Base-by-base conservation (phyloP, 805 yeast genomes). In the Huiozyma naganishii region DNA sequence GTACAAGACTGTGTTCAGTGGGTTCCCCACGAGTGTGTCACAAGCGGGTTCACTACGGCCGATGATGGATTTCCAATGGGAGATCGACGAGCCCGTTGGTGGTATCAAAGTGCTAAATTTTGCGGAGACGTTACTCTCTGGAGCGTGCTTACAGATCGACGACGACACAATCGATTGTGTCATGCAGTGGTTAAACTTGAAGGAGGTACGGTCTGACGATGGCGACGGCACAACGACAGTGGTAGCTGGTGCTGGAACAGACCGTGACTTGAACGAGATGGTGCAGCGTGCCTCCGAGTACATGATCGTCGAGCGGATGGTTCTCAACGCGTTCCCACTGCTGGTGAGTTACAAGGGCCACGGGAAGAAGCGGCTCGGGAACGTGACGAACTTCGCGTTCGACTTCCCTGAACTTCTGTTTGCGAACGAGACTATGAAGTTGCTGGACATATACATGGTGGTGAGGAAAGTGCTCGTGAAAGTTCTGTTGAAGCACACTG, bases 61-160 rank as follows among this genome's bases (percentile, higher is more conserved):
- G 32, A 60, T 76, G 47, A 58, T 80, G 6, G 61, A 63, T 6
- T 61, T 79, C 2, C 57, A 64, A 8, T 89, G 97, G 97, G 73
- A 77, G n/a, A 76, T 83, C 79, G 74, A 82, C 42, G 77, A 75
- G 43, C 87, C 95, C 0, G 82, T 90, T 44, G 97, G 96, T 30
- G 97, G 97, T 8, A 87, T 89, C 41, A 74, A 83, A n/a, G 79
- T 89, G 27, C 69, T 89, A 64, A 79, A 77, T 46, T 66, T 72
- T 41, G 79, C 86, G 27, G 75, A 75, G 33, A 68, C 85, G 13
- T 61, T 65, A 1, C 59, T 86, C 12, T 71, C 74, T 42, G 95
- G 95, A 0, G 53, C 89, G 48, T 77, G 76, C 47, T 52, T 90
- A 3, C 83, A 80, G 49, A 59, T 90, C 34, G 97, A 89, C 48